Base-by-base conservation (phyloP, 345 rosid species). In the Populus davidiana region DNA sequence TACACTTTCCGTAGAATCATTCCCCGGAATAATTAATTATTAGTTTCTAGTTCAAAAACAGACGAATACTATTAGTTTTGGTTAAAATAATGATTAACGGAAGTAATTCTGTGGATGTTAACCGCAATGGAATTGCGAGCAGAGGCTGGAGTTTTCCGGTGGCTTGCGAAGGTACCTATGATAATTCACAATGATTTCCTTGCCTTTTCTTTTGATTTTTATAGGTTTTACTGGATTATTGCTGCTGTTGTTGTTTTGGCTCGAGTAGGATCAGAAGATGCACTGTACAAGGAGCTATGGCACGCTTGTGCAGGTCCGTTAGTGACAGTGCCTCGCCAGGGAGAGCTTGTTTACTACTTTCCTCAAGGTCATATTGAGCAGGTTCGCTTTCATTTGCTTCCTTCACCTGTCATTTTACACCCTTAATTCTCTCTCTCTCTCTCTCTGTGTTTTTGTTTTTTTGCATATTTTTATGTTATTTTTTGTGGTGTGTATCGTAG, bases 331-430 rank as follows among this genome's bases (percentile, higher is more conserved):
- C 97, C 98, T 59, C 86, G 94, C 2, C 88, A 87, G 83, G 82
- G 86, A 38, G 94, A 94, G 79, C 93, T 85, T 29, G 97, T 94
- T 44, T 94, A 83, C 75, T 94, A 94, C 86, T 94, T 94, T 61
- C 97, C 97, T 65, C 98, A 91, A 76, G 98, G 98, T 31, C 98
- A 94, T 85, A 90, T 94, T 79, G 98, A 94, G 82, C 98, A 94
- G 94, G 97, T 94, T 79, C 27, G 36, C n/a, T 61, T 56, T 21
- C 8, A 39, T 23, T 27, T 67, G 21, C 12, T n/a, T 74, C 18
- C 49, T 52, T n/a, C n/a, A 10, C 16, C 17, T 10, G 38, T 39
- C 35, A 25, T 23, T 80, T 10, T 10, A 41, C 64, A 59, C 29
- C 5, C 64, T 11, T 2, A 43, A 43, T 43, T 41, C 44, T 41